These are phyloP conservation scores for Crithidia sp. DNA, from an alignment of 208 protist species.

Conservation along the genomic window DNA sequence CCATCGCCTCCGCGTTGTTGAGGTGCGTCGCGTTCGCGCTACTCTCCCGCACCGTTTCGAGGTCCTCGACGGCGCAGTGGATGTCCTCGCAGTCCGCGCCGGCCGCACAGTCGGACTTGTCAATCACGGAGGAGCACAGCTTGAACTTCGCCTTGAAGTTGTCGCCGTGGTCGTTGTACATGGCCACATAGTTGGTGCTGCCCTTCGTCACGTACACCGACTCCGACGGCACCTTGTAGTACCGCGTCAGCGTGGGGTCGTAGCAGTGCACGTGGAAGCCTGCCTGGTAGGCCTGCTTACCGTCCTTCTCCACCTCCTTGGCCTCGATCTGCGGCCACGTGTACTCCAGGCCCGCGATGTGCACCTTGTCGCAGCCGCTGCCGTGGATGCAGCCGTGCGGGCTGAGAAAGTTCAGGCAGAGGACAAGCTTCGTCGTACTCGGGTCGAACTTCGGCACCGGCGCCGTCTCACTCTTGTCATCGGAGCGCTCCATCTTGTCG, in stretches of 20 bases:
- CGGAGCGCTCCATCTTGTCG: conserved; percentile 20
- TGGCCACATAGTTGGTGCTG: conserved; percentile 69
- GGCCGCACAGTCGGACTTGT: conserved; percentile 30
- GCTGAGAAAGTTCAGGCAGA: conserved; percentile 63
- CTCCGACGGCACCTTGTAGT: conserved; percentile 79
- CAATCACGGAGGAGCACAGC: conserved; percentile 41
- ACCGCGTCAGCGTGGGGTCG: conserved; percentile 61
- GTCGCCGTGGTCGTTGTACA: conserved; percentile 87
- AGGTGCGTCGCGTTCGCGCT: conserved; percentile 68
- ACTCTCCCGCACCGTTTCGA: conserved; percentile 40
- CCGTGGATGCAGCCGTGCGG: conserved; percentile 57
- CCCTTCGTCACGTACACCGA: conserved; percentile 61
- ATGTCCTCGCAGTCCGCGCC: conserved; percentile 48
- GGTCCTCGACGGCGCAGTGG: conserved; percentile 58
- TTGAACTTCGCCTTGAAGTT: conserved; percentile 88
- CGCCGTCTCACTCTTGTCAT: conserved; percentile 20
- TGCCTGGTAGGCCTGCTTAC: conserved; percentile 41
- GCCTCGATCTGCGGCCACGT: conserved; percentile 67
- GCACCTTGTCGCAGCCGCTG: conserved; percentile 75
- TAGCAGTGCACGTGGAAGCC: conserved; percentile 83
- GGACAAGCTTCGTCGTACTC: conserved; percentile 41
- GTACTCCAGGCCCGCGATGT: conserved; percentile 76
- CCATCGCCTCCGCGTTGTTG: conserved; percentile 57
- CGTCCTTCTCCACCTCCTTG: conserved; percentile 30
- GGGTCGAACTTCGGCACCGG: conserved; percentile 28